Conservation (phyloP, 2,329 filamentous ascomycete species). For the Fusarium veterinarium region DNA sequence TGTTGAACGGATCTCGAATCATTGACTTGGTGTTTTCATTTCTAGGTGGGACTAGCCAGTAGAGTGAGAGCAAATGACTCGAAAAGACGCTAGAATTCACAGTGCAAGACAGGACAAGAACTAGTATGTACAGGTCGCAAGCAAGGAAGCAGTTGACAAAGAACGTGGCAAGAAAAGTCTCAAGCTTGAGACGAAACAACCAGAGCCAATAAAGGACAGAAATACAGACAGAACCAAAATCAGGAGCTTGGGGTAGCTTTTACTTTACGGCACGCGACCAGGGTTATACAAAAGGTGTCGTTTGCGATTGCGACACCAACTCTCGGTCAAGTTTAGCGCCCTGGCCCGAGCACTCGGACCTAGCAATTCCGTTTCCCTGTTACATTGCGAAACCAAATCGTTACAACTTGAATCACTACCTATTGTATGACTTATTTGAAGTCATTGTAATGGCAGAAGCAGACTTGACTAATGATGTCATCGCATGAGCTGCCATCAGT, state of each 20-base stretch:
- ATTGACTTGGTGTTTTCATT: slow-evolving; percentile 50
- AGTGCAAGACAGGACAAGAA: neutral
- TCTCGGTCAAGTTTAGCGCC: slow-evolving; percentile 8
- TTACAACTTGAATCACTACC: neutral
- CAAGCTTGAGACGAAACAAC: slow-evolving; percentile 3
- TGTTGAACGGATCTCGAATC: slow-evolving; percentile 60
- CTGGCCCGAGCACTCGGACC: slow-evolving; percentile 21
- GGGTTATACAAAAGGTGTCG: slow-evolving; percentile 19
- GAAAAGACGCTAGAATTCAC: slow-evolving; percentile 1
- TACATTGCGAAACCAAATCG: neutral
- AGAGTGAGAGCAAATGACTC: slow-evolving; percentile 2
- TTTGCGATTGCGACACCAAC: slow-evolving; percentile 29
- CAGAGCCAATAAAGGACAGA: neutral
- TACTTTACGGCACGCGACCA: slow-evolving; percentile 27
- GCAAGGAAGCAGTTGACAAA: neutral
- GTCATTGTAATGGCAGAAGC: neutral
- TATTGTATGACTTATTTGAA: neutral
- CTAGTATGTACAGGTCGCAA: slow-evolving; percentile 28
- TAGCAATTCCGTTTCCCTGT: slow-evolving; percentile 1
- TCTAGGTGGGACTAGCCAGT: slow-evolving; percentile 32
- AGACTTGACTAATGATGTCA: neutral
- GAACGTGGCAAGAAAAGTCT: slow-evolving; percentile 4
- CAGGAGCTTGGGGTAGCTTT: slow-evolving; percentile 32
- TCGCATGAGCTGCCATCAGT: neutral
- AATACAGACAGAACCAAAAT: slow-evolving; percentile 9